A percentile compares a stretch with the other conserved stretches of the same genome.
These are phyloP conservation scores for Oryza glumipatula DNA, from an alignment of 176 grass and related monocot species.

Conservation along the genomic window DNA sequence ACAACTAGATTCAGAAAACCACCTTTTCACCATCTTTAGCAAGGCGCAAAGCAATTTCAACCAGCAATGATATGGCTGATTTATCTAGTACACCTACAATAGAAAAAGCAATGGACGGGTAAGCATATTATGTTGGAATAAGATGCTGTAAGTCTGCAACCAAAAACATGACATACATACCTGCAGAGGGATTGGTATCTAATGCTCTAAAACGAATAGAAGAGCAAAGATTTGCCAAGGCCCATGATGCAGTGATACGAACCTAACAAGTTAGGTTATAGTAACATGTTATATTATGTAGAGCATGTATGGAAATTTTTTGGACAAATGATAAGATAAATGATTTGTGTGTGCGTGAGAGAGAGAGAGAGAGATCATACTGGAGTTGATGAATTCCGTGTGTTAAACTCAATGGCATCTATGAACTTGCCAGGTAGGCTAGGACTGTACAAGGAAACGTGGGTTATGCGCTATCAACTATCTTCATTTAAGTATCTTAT, in stretches of 20 bases:
- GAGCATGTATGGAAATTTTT: neutral
- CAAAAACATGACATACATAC: conserved; percentile 44
- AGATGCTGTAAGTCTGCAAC: conserved; percentile 17
- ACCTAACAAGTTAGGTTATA: conserved; percentile 55
- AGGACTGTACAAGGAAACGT: conserved; percentile 58
- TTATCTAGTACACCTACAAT: conserved; percentile 56
- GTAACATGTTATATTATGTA: conserved; percentile 9
- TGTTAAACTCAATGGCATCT: conserved; percentile 82
- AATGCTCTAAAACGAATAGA: conserved; percentile 77
- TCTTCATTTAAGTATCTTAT: conserved; percentile 29
- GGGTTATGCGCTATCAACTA: conserved; percentile 24
- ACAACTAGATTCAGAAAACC: conserved; percentile 20
- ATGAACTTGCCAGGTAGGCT: conserved; percentile 74
- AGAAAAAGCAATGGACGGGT: conserved; percentile 32
- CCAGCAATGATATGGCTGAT: conserved; percentile 58
- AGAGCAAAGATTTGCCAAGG: conserved; percentile 94
- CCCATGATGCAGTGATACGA: conserved; percentile 91
- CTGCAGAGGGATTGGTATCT: conserved; percentile 51
- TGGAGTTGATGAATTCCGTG: conserved; percentile 65
- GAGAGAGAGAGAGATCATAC: conserved; percentile 47
- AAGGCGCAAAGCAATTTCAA: conserved; percentile 84
- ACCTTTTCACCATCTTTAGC: conserved; percentile 93
- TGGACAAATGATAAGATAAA: conserved; percentile 19
- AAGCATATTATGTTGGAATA: conserved; percentile 7
- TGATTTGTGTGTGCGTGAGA: neutral